Conservation (phyloP, 495 filamentous ascomycete species). For the Annulohypoxylon maeteangense region DNA sequence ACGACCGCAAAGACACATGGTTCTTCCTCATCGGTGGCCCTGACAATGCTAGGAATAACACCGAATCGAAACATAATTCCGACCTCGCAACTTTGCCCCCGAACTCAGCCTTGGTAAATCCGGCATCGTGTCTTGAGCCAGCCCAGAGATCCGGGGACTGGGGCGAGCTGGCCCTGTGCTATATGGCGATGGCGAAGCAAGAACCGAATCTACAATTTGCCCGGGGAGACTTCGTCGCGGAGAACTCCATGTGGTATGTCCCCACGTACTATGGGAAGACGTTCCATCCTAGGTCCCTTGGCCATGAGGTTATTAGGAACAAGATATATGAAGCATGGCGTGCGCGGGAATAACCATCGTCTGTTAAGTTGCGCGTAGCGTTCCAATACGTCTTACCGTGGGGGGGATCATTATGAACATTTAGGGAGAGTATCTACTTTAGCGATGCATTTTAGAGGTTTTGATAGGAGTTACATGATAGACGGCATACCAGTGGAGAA, state of each 20-base stretch:
- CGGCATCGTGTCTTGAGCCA: slow-evolving; percentile 43
- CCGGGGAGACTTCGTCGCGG: slow-evolving; percentile 31
- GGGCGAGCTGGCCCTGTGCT: slow-evolving; percentile 53
- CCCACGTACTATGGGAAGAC: slow-evolving; percentile 59
- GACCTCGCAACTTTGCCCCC: slow-evolving; percentile 29
- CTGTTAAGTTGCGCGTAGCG: not conserved
- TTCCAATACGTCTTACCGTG: not conserved
- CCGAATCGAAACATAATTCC: slow-evolving; percentile 7
- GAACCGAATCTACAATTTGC: slow-evolving; percentile 46
- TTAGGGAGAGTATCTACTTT: not conserved
- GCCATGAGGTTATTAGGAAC: slow-evolving; percentile 50
- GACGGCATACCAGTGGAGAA: not conserved
- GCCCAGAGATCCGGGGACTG: slow-evolving; percentile 50
- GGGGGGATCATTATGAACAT: not conserved
- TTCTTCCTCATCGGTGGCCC: slow-evolving; percentile 59
- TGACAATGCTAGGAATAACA: slow-evolving; percentile 46
- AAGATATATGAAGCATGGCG: slow-evolving; percentile 52
- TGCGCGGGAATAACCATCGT: slow-evolving; percentile 5
- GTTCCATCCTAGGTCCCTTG: slow-evolving; percentile 54
- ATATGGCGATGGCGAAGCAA: slow-evolving; percentile 52
- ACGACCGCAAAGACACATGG: slow-evolving; percentile 55
- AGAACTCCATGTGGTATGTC: slow-evolving; percentile 55
- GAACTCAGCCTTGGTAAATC: slow-evolving; percentile 47
- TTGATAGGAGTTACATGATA: not conserved
- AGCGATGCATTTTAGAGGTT: not conserved